Evolutionary conservation across 805 yeast species (phyloP), one percentile per base, ranked within the genome.

Genomic region (Lipomyces starkeyi): DNA sequence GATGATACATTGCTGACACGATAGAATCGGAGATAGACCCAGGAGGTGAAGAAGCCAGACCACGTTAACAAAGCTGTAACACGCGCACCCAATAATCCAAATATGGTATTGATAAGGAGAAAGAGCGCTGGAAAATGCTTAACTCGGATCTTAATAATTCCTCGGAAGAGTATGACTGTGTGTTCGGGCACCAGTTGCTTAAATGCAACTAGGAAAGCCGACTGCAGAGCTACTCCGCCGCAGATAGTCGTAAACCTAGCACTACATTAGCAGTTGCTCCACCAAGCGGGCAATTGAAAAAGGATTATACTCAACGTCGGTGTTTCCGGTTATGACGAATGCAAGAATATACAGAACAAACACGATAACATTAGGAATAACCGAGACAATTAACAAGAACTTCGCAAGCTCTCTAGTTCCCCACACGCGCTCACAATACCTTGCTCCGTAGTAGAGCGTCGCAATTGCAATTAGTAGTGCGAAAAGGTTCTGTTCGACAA

Each of bases 11-110:
- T 40, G 3, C 62, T 56, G 47, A 60, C 63, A 11, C 69, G 63
- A 80, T 80, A 88, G 78, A 91, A 93, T 72, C 98, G 84, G 73
- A 93, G 82, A 76, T 92, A 94, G 59, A 80, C 76, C 91, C 94
- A 93, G 20, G 93, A 82, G 1, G 86, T 80, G 60, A 91, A 78
- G 73, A 93, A 92, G 7, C 83, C 83, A 2, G 74, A 35, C 76
- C 77, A 75, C 32, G 79, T 76, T 29, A 78, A 76, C 3, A 74
- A 34, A 14, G 67, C 63, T 6, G 57, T 58, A n/a, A 82, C 63
- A 72, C 77, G 72, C 73, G 75, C 74, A 14, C 66, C 70, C 62
- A 79, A 27, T 72, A 74, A 5, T 64, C 73, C 74, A 60, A 81
- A 68, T 58, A 76, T 6, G 37, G 74, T 63, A 25, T 75, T 64